Conservation (phyloP, 192 early-diverging fungal species). For the Coemansia sp. region DNA sequence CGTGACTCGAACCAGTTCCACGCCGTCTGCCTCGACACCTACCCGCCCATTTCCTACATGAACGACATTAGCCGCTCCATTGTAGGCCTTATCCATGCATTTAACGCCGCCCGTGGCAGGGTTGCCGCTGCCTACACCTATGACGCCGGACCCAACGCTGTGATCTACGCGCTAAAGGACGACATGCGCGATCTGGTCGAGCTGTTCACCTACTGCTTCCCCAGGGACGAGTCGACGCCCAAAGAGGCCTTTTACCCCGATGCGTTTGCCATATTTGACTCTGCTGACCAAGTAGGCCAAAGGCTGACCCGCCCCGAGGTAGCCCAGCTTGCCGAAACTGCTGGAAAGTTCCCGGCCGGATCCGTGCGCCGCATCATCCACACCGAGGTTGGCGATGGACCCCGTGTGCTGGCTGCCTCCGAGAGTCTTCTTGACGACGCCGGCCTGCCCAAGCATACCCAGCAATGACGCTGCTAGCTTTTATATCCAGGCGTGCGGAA, state of each 20-base stretch:
- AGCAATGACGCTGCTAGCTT: slow-evolving; percentile 6
- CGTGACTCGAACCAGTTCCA: slow-evolving; percentile 99
- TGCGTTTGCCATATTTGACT: slow-evolving; percentile 56
- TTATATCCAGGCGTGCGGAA: background rate
- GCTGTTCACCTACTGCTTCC: slow-evolving; percentile 85
- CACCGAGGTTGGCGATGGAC: slow-evolving; percentile 89
- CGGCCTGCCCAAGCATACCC: slow-evolving; percentile 46
- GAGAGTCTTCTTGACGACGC: slow-evolving; percentile 40
- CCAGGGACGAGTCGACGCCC: slow-evolving; percentile 45
- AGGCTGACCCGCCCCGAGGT: slow-evolving; percentile 13
- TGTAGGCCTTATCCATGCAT: slow-evolving; percentile 78
- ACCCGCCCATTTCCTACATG: slow-evolving; percentile 96
- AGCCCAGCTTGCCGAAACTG: slow-evolving; percentile 28
- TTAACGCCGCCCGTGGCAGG: slow-evolving; percentile 61
- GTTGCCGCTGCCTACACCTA: slow-evolving; percentile 95
- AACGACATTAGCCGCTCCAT: slow-evolving; percentile 93
- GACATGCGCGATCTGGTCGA: slow-evolving; percentile 84
- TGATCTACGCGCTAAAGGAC: slow-evolving; percentile 82
- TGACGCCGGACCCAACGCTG: slow-evolving; percentile 98
- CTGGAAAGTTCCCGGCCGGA: slow-evolving; percentile 58
- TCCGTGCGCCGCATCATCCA: slow-evolving; percentile 86
- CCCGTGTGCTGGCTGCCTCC: slow-evolving; percentile 60
- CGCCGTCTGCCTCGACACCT: slow-evolving; percentile 97
- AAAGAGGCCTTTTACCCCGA: slow-evolving; percentile 58
- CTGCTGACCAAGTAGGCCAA: slow-evolving; percentile 54